Base-by-base conservation (phyloP, 2,329 filamentous ascomycete genomes). In the Colletotrichum sp. region DNA sequence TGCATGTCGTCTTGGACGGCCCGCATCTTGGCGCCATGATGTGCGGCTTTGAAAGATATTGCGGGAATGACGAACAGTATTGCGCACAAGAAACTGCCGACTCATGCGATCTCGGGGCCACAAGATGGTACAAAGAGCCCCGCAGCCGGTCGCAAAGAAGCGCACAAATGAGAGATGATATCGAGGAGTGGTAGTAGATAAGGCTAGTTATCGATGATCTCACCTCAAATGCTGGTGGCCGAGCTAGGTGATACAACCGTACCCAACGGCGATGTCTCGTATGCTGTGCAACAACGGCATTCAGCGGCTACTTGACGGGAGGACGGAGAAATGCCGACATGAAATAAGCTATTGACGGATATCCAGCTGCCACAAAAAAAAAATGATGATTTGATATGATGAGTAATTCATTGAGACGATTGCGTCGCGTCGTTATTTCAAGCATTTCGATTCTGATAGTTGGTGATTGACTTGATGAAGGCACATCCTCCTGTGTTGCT, bases 11-110 rank as follows among this genome's bases (percentile, higher is more conserved):
- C 49, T 66, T 49, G 11, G 61, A 13, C 29, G 34, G 34, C 30
- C 34, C 67, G 57, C 16, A 13, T 19, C 9, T 67, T 19, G 62
- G 34, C 30, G 8, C 15, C 8, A 66, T 66, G 61, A 52, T 29
- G 68, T 71, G 49, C 61, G 44, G n/a, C 36, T 57, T 70, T 27
- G 16, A 49, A 39, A 36, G 22, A 22, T 9, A 72, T 52, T n/a
- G 59, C 67, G 68, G 27, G 11, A 52, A 65, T 61, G 68, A 27
- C 27, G 49, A 75, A 61, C 44, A 22, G 8, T 29, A 61, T 66
- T 39, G 72, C 72, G 61, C 57, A 30, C 52, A 19, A 39, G 16
- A 59, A 8, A 59, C 27, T 34, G 44, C n/a, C 62, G 62, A 64
- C 22, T 12, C 6, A 29, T 25, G 15, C 22, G 62, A 64, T 44